Base-by-base conservation (phyloP, 805 yeast species). In the Torulaspora quercuum region DNA sequence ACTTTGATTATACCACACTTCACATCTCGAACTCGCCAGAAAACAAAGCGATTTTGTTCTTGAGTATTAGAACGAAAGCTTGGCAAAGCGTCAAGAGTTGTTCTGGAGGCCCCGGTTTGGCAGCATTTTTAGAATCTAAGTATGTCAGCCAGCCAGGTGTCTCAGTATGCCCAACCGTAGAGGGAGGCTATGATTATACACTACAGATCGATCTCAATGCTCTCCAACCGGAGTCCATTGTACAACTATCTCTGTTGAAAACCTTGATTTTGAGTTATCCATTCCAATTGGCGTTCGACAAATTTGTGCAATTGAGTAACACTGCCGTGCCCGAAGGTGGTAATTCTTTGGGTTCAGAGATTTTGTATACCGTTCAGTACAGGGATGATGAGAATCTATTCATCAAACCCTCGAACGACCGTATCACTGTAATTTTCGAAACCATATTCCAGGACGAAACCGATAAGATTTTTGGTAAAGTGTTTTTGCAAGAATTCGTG, bases 401-500 rank as follows among this genome's bases (percentile, higher is more conserved):
- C 61, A 79, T 92, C 56, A 81, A 82, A 61, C 95, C 99, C 4
- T 79, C 94, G 21, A 86, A 82, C 57, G 99, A 92, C 64, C 80
- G 99, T 63, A 95, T 92, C 36, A 92, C 99, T 1, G 97, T 90
- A 25, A 83, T 92, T 30, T 92, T 92, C 65, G 86, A 95, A 32
- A 92, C 97, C 3, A 72, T 87, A 15, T 92, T 92, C 73, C 82
- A 85, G 57, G 99, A 92, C 64, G 97, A 92, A 63, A 92, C 97
- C 3, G 99, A 92, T 64, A 87, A 85, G 59, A 74, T 84, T 35
- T 83, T 86, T 50, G 94, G 95, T 27, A 86, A 82, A 61, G 95
- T 87, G 23, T 87, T 87, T 56, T 68, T 87, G 45, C 95, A 87
- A 59, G 96, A 89, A 65, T 89, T 89, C 61, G 95, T 88, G 29